phyloP scores from a whole-genome alignment of 2,329 filamentous ascomycete species.

The Neurospora sp. region DNA sequence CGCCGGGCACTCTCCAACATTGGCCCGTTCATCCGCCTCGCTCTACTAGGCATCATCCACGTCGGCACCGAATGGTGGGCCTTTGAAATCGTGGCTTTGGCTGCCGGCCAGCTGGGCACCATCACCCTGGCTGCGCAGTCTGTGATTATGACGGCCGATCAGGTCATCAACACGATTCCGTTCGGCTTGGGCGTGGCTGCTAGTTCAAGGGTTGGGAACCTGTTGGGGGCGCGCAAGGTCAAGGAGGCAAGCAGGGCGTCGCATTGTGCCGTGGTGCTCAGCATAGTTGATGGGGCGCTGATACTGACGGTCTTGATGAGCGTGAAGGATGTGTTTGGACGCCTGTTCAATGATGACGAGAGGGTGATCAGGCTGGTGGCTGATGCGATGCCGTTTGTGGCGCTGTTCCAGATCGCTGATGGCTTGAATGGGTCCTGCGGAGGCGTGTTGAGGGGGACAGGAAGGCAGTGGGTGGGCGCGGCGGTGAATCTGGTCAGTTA shows the following conservation, averaged over 20 bases:
- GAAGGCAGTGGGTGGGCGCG: slow-evolving; percentile 75
- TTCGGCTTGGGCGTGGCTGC: slow-evolving; percentile 80
- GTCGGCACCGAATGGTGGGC: slow-evolving; percentile 94
- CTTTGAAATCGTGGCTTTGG: slow-evolving; percentile 81
- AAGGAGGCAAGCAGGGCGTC: slow-evolving; percentile 61
- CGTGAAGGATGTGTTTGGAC: slow-evolving; percentile 63
- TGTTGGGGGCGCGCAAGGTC: slow-evolving; percentile 60
- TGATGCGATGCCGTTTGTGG: slow-evolving; percentile 74
- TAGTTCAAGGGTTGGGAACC: slow-evolving; percentile 68
- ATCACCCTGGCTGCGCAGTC: slow-evolving; percentile 73
- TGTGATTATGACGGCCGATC: slow-evolving; percentile 84
- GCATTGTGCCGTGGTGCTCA: slow-evolving; percentile 65
- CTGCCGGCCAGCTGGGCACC: slow-evolving; percentile 70
- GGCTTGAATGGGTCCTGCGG: slow-evolving; percentile 80
- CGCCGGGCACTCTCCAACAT: slow-evolving; percentile 56
- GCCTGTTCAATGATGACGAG: slow-evolving; percentile 72
- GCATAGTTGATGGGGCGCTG: slow-evolving; percentile 55
- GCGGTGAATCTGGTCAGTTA: slow-evolving; percentile 75
- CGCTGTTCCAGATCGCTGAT: slow-evolving; percentile 83
- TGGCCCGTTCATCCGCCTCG: slow-evolving; percentile 62
- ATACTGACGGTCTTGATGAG: slow-evolving; percentile 62
- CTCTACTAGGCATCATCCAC: slow-evolving; percentile 67
- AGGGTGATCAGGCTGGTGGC: slow-evolving; percentile 64
- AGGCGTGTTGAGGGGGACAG: slow-evolving; percentile 73
- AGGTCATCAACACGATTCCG: slow-evolving; percentile 75